Base-by-base conservation (phyloP, 345 rosid genomes). In the Acer yangbiense region DNA sequence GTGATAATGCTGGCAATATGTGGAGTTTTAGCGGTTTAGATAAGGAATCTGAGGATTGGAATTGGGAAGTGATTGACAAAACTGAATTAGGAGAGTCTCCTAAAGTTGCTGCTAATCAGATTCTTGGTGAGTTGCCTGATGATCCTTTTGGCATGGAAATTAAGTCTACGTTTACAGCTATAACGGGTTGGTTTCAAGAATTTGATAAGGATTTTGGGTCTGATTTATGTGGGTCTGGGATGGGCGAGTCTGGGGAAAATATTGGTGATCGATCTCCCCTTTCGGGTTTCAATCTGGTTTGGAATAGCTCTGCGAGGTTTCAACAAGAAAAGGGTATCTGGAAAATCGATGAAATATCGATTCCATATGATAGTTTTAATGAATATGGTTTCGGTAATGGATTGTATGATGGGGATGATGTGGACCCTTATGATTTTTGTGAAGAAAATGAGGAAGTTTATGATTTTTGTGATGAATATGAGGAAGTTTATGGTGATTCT, bases 141-240 rank as follows among this genome's bases (percentile, higher is more conserved):
- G 99, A 94, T 92, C 99, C 99, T 1, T 96, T 96, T 74, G 95
- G 90, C 65, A 92, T 92, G 97, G 94, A 92, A 72, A 90, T 92
- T 68, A 87, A 79, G 79, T 80, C 89, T 41, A 89, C 98, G 4
- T 84, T 93, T 73, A 94, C 94, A 2, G 93, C 69, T 2, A 83
- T 92, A 18, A 85, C 90, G 17, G 93, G 98, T 57, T 92, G 95
- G 95, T 94, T 97, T 62, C 92, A 89, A 85, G 94, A 92, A 76
- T 80, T 89, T 87, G 92, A 92, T 82, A 83, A 75, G 73, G 93
- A 85, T 65, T 86, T 80, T 69, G 84, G 87, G 32, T 54, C n/a
- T 54, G 76, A 62, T 39, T 60, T 73, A 43, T 48, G 73, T 32
- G 80, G 82, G 8, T 85, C 68, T 74, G 77, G 87, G 10, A 65